These are phyloP conservation scores for Cystobasidium slooffiae DNA, from an alignment of 1,284 basidiomycete genomes.

Conservation along the genomic window DNA sequence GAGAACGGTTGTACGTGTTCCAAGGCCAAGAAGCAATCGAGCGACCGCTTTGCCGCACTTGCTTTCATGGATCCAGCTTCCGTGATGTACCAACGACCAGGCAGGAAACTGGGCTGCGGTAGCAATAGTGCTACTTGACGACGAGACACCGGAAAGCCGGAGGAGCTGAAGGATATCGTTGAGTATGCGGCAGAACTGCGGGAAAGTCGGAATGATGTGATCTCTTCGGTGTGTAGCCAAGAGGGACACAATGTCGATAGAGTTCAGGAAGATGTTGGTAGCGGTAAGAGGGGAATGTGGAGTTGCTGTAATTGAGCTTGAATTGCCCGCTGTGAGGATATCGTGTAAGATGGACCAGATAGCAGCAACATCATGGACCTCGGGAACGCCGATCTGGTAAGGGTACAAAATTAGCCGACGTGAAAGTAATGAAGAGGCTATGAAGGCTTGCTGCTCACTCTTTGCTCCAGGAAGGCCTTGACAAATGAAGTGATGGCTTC, in stretches of 20 bases:
- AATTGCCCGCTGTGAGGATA: not conserved
- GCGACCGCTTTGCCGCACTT: constrained; percentile 46
- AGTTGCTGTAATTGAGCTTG: not conserved
- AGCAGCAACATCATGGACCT: constrained; percentile 48
- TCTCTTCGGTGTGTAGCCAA: constrained; percentile 51
- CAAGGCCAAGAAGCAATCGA: constrained; percentile 48
- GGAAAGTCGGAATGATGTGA: constrained; percentile 49
- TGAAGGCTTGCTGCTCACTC: constrained; percentile 26
- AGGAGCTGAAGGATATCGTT: constrained; percentile 43
- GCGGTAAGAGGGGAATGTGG: not conserved
- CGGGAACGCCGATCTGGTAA: constrained; percentile 48
- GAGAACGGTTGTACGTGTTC: constrained; percentile 47
- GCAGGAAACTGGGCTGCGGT: constrained; percentile 44
- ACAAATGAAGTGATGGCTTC: constrained; percentile 44
- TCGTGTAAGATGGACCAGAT: constrained; percentile 46
- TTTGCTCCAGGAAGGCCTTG: constrained; percentile 47
- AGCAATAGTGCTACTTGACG: constrained; percentile 12
- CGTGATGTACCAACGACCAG: constrained; percentile 48
- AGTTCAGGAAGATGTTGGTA: constrained; percentile 38
- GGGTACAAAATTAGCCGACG: not conserved
- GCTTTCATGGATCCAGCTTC: constrained; percentile 5
- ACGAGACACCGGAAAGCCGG: constrained; percentile 43
- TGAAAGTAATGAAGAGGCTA: not conserved
- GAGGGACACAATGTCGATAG: constrained; percentile 44
- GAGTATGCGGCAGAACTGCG: constrained; percentile 45